phyloP scores from a whole-genome alignment of 192 early-diverging fungal species.

The Chytriomyces confervae region DNA sequence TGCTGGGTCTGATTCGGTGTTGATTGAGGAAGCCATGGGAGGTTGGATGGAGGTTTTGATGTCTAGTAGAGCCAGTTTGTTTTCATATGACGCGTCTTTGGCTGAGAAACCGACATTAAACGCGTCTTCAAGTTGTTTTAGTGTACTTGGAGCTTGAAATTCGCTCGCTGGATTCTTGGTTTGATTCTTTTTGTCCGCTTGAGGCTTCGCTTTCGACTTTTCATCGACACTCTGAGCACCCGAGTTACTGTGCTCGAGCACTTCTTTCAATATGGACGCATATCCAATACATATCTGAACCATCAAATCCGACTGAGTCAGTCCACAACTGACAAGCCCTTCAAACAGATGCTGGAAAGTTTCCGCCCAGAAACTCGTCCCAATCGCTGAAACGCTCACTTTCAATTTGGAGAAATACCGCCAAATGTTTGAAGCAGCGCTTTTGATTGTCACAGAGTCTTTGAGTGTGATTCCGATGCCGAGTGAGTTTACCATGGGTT shows the following conservation, averaged over 20 bases:
- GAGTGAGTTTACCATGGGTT: conserved; percentile 25
- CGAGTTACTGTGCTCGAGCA: background rate
- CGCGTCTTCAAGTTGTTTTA: conserved; percentile 22
- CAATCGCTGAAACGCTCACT: background rate
- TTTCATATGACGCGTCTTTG: conserved; percentile 10
- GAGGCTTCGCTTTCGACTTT: background rate
- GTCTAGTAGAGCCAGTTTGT: conserved; percentile 29
- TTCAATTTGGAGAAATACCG: conserved; percentile 6
- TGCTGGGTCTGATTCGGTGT: conserved; percentile 2
- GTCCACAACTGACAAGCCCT: conserved; percentile 6
- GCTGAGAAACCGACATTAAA: conserved; percentile 17
- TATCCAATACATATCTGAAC: conserved; percentile 33
- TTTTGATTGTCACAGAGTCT: conserved; percentile 27
- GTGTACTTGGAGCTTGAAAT: background rate
- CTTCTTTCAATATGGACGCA: conserved; percentile 21
- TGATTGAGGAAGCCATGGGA: background rate
- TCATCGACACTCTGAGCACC: background rate
- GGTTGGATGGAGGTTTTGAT: conserved; percentile 2
- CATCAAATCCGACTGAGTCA: conserved; percentile 22
- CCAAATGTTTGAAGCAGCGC: conserved; percentile 23
- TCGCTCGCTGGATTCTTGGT: conserved; percentile 1
- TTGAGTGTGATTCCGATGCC: conserved; percentile 21
- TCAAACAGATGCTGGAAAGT: conserved; percentile 33
- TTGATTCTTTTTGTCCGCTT: background rate
- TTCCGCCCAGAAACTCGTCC: conserved; percentile 29